Percentiles rank a stretch among this genome's conserved stretches.
Conservation (phyloP, 2,329 filamentous ascomycete genomes). For the Mollisia scopiformis region DNA sequence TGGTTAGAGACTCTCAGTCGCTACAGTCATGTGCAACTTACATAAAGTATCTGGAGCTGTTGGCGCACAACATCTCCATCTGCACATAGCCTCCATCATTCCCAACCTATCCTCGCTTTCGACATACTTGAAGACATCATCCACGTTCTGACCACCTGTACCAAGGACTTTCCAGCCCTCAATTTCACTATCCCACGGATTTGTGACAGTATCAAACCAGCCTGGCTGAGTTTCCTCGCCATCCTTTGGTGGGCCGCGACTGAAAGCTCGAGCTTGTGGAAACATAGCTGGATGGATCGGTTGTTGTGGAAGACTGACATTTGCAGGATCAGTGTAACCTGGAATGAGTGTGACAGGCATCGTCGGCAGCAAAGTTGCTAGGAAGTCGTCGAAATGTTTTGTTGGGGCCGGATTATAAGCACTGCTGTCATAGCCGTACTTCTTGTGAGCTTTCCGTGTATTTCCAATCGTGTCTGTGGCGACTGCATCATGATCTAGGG, state of each 20-base stretch:
- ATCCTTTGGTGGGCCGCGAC: conserved; percentile 41
- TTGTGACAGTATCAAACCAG: conserved; percentile 89
- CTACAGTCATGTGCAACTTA: conserved; percentile 51
- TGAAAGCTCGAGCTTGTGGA: conserved; percentile 72
- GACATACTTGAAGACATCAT: conserved; percentile 92
- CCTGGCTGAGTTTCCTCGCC: conserved; percentile 52
- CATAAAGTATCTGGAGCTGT: conserved; percentile 96
- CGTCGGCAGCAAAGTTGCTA: conserved; percentile 78
- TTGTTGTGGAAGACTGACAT: conserved; percentile 88
- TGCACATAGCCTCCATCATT: conserved; percentile 93
- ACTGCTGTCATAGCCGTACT: conserved; percentile 92
- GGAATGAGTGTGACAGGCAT: conserved; percentile 90
- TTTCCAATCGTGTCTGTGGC: conserved; percentile 36
- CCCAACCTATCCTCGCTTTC: conserved; percentile 75
- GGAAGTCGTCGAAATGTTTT: conserved; percentile 80
- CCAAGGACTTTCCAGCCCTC: conserved; percentile 89
- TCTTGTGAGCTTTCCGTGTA: conserved; percentile 58
- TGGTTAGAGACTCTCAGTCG: neutral
- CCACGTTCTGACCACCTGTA: conserved; percentile 88
- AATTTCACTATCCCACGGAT: conserved; percentile 89
- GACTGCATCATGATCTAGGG: conserved; percentile 33
- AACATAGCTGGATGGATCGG: conserved; percentile 93
- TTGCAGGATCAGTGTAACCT: conserved; percentile 83
- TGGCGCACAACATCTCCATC: conserved; percentile 89
- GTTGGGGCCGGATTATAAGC: conserved; percentile 87